These are phyloP conservation scores for Rhodotorula sp. DNA, from an alignment of 1,284 basidiomycete species.

Conservation along the genomic window DNA sequence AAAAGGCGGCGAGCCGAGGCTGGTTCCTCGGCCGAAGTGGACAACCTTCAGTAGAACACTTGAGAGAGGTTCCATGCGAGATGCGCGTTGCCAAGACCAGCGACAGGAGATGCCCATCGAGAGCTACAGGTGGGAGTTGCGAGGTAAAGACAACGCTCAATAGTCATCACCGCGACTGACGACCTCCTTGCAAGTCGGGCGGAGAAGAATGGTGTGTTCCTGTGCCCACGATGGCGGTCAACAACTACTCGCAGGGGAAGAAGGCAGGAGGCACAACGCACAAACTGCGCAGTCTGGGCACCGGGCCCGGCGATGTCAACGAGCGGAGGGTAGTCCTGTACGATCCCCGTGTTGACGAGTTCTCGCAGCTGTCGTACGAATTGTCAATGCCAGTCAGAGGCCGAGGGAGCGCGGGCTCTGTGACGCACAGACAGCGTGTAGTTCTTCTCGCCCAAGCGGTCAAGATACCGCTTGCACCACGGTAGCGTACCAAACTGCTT, in stretches of 20 bases:
- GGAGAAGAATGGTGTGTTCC: constrained; percentile 88
- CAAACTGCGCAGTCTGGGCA: constrained; percentile 92
- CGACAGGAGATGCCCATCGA: neutral
- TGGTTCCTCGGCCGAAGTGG: constrained; percentile 4
- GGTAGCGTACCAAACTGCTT: constrained; percentile 93
- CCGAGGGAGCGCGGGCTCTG: neutral
- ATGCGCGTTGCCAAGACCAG: neutral
- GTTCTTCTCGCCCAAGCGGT: constrained; percentile 88
- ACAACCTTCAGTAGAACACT: neutral
- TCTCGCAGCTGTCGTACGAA: constrained; percentile 69
- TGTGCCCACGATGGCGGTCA: constrained; percentile 50
- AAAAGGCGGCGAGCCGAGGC: constrained; percentile 1
- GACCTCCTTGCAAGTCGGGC: constrained; percentile 91
- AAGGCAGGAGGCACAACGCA: constrained; percentile 53
- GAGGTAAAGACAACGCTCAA: neutral
- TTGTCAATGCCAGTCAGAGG: neutral
- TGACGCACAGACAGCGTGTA: constrained; percentile 81
- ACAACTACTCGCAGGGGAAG: constrained; percentile 6
- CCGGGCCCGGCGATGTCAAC: constrained; percentile 62
- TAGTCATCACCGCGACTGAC: constrained; percentile 72
- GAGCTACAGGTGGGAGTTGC: neutral
- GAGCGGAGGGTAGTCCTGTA: constrained; percentile 93
- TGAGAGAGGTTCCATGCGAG: neutral
- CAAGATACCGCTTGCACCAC: constrained; percentile 93
- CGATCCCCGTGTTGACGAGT: constrained; percentile 82